Evolutionary conservation across 306 rosid genomes (phyloP).

Genomic region (Vigna reflexopilosa): DNA sequence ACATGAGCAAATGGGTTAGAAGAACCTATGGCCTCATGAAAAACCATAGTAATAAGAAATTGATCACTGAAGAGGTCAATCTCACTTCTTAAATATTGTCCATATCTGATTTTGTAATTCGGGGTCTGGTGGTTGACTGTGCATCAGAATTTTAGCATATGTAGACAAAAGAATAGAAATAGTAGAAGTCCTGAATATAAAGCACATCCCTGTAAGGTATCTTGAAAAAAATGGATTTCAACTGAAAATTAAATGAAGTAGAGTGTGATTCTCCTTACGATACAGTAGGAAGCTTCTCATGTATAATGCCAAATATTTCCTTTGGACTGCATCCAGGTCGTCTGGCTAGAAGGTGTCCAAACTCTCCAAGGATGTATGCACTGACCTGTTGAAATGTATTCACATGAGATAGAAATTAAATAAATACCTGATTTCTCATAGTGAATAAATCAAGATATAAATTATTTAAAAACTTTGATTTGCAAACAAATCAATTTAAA

Average conservation of each 20-base stretch:
- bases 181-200: conserved; percentile 78
- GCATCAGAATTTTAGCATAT: conserved; percentile 98
- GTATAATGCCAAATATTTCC: conserved; percentile 85
- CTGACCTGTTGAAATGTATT: conserved; percentile 80
- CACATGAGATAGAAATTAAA: conserved; percentile 37
- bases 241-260: conserved; percentile 17
- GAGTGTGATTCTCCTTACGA: conserved; percentile 65
- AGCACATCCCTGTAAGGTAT: conserved; percentile 44
- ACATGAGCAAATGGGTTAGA: conserved; percentile 47
- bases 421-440: conserved; percentile 23
- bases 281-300: conserved; percentile 97
- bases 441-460: conserved; percentile 30
- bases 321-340: conserved; percentile 92
- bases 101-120: conserved; percentile 97
- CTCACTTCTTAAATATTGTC: conserved; percentile 94
- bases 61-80: conserved; percentile 42
- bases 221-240: conserved; percentile 19
- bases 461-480: conserved; percentile 29
- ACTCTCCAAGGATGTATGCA: conserved; percentile 96
- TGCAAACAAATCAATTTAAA: conserved; percentile 28
- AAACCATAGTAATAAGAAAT: conserved; percentile 26
- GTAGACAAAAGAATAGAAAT: conserved; percentile 94
- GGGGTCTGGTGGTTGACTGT: conserved; percentile 92
- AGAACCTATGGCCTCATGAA: conserved; percentile 35
- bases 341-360: conserved; percentile 94